Percentiles rank a stretch among this genome's conserved stretches.
Evolutionary conservation across 2,329 filamentous ascomycete species (phyloP).

Genomic region (Reticulascus tulasneorum): DNA sequence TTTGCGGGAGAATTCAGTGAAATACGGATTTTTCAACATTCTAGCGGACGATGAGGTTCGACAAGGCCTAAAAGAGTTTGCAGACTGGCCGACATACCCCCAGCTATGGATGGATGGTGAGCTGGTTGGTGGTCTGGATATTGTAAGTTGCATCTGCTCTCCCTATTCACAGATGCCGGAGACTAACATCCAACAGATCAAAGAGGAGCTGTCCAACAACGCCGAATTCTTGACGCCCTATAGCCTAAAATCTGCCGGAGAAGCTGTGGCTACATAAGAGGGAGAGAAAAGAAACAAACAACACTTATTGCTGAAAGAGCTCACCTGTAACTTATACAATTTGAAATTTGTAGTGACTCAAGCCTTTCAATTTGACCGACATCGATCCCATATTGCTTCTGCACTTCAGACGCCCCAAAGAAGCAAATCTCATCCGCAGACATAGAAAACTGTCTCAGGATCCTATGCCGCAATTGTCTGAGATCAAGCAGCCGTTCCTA

Average conservation of each 20-base stretch:
- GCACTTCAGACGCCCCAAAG: too few relatives aligned
- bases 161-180: neutral
- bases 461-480: too few relatives aligned
- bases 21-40: constrained; percentile 99
- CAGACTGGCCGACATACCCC: constrained; percentile 98
- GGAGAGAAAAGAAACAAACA: neutral
- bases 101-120: constrained; percentile 91
- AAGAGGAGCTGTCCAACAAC: constrained; percentile 85
- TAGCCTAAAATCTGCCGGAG: constrained; percentile 46
- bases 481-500: too few relatives aligned
- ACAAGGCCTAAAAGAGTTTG: constrained; percentile 92
- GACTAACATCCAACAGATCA: constrained; percentile 56
- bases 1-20: constrained; percentile 81
- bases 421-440: too few relatives aligned
- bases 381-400: too few relatives aligned
- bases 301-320: too few relatives aligned
- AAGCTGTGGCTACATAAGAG: constrained; percentile 29
- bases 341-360: too few relatives aligned
- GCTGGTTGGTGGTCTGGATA: constrained; percentile 89
- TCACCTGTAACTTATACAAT: too few relatives aligned
- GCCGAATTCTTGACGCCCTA: constrained; percentile 78
- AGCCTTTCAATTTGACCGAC: too few relatives aligned
- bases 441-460: too few relatives aligned
- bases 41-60: constrained; percentile 94
- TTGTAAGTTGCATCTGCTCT: constrained; percentile 59